phyloP scores from a whole-genome alignment of 371 early-diverging fungal species.

The Mucor sp. region DNA sequence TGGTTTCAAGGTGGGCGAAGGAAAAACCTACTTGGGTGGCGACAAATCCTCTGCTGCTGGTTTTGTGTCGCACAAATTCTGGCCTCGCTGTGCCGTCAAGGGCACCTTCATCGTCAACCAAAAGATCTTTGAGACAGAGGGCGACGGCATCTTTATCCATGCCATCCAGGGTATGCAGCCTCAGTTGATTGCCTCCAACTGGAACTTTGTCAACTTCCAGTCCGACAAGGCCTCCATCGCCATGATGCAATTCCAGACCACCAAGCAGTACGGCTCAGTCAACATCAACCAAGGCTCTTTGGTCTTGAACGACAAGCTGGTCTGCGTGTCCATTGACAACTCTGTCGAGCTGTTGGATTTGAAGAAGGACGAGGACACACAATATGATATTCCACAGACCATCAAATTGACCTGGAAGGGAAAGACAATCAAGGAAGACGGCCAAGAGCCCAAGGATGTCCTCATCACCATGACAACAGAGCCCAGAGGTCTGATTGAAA shows the following conservation, averaged over 20 bases:
- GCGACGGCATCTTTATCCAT: slow-evolving; percentile 81
- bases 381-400: slow-evolving; percentile 79
- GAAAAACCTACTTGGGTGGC: slow-evolving; percentile 73
- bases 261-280: slow-evolving; percentile 70
- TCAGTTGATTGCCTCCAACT: slow-evolving; percentile 80
- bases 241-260: slow-evolving; percentile 83
- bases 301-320: slow-evolving; percentile 64
- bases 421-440: slow-evolving; percentile 61
- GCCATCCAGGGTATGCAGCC: slow-evolving; percentile 87
- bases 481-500: slow-evolving; percentile 65
- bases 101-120: slow-evolving; percentile 79
- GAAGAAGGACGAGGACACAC: slow-evolving; percentile 68
- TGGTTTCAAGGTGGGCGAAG: slow-evolving; percentile 84
- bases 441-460: slow-evolving; percentile 61
- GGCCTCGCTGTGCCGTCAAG: slow-evolving; percentile 73
- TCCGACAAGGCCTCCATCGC: slow-evolving; percentile 61
- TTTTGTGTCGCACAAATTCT: slow-evolving; percentile 78
- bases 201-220: slow-evolving; percentile 82
- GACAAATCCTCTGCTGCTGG: slow-evolving; percentile 49
- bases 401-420: slow-evolving; percentile 76
- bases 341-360: slow-evolving; percentile 53
- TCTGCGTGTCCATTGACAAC: slow-evolving; percentile 80
- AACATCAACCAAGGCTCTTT: slow-evolving; percentile 78
- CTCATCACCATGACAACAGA: slow-evolving; percentile 64
- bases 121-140: slow-evolving; percentile 61